A percentile compares a stretch with the other conserved stretches of the same genome.
These are phyloP conservation scores for Protostelium mycophagum DNA, from an alignment of 78 protist species.

Conservation along the genomic window DNA sequence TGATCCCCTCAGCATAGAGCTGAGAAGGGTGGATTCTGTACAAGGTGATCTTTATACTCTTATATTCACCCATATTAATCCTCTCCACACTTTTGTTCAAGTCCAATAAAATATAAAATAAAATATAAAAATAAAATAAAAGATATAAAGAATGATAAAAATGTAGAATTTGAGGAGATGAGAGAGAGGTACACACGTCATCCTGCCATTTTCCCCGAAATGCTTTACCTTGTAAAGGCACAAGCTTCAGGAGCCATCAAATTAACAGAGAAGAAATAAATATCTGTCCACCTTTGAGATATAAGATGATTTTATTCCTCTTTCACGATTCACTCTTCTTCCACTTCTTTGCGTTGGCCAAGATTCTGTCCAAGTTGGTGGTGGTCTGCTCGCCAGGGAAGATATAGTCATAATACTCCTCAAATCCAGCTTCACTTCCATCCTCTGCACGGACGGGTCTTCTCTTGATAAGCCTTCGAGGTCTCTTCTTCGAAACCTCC, in stretches of 20 bases:
- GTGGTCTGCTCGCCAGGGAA: conserved; percentile 77
- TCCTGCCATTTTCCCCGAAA: neutral
- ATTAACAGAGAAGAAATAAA: neutral
- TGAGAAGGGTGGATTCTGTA: neutral
- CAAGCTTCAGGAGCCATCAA: neutral
- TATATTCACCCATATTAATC: too few species aligned
- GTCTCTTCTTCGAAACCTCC: conserved; percentile 31
- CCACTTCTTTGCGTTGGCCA: conserved; percentile 73
- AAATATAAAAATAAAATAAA: too few species aligned
- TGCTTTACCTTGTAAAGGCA: too few species aligned
- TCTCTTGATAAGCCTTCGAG: conserved; percentile 66
- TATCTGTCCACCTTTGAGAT: too few species aligned
- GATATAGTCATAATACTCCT: conserved; percentile 86
- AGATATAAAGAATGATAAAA: too few species aligned
- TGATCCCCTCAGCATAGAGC: neutral
- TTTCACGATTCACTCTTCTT: conserved; percentile 1
- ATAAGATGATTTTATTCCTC: neutral
- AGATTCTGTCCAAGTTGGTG: conserved; percentile 80
- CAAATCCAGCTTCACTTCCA: conserved; percentile 66
- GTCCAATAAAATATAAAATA: too few species aligned
- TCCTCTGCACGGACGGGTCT: conserved; percentile 42
- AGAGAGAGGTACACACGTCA: neutral
- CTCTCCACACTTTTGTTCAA: too few species aligned
- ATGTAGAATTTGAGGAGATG: neutral
- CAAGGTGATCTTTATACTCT: neutral